Conservation (phyloP, 305 asterid species). For the Stenogyne calaminthoides region DNA sequence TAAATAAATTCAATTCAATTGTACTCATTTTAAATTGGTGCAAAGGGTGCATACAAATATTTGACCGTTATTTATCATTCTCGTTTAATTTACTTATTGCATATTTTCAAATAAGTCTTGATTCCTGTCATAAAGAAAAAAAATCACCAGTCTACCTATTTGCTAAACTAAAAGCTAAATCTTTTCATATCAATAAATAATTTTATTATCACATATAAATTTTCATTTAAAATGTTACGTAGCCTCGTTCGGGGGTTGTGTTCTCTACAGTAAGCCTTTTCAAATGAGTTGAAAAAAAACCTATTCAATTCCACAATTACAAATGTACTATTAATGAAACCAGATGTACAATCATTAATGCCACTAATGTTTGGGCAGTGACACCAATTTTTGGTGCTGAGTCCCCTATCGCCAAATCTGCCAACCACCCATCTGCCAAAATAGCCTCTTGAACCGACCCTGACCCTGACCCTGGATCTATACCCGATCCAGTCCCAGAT, state of each 20-base stretch:
- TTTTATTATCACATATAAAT: slow-evolving; percentile 5
- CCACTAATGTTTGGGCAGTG: slow-evolving; percentile 27
- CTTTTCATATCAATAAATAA: neutral
- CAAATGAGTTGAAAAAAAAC: neutral
- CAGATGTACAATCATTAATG: slow-evolving; percentile 34
- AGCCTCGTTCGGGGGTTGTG: neutral
- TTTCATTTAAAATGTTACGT: neutral
- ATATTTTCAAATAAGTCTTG: too few relatives aligned
- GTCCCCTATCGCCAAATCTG: slow-evolving; percentile 69
- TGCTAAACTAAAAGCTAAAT: neutral
- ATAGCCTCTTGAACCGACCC: slow-evolving; percentile 54
- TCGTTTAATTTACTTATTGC: too few relatives aligned
- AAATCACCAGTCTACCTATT: neutral
- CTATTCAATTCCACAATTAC: slow-evolving; percentile 17
- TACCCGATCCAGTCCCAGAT: slow-evolving; percentile 30
- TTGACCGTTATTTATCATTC: too few relatives aligned
- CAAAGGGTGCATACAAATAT: too few relatives aligned
- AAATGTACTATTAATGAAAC: slow-evolving; percentile 24
- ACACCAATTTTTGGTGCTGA: slow-evolving; percentile 33
- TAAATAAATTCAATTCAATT: too few relatives aligned
- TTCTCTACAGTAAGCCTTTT: neutral
- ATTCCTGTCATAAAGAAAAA: neutral
- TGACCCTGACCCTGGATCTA: slow-evolving; percentile 13
- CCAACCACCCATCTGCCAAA: slow-evolving; percentile 77
- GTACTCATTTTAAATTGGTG: too few relatives aligned